Evolutionary conservation across 331 rosid genomes (phyloP), one percentile per base, ranked within the genome.

Genomic region (Rosa hybrid): DNA sequence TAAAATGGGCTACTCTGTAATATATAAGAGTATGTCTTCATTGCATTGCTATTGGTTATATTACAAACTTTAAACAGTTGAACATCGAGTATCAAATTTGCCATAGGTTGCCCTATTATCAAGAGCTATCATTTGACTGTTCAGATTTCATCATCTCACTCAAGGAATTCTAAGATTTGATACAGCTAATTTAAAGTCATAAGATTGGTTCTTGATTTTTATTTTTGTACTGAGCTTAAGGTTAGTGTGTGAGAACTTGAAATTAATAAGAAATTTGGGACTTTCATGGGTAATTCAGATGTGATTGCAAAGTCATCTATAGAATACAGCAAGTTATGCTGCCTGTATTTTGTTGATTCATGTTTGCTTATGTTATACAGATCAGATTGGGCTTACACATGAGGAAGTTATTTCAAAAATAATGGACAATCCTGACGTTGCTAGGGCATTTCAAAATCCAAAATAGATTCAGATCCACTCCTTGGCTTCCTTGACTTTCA

Each of bases 401-500:
- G 98, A 96, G 84, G 94, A 96, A 84, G 97, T 92, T 50, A 87
- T 96, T 85, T 93, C 97, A 50, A 96, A 88, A 90, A 96, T 96
- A 75, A 93, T 96, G 98, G 94, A 93, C 76, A 90, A 93, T 83
- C 99, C 98, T 54, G 99, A 96, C 17, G 91, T 96, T 78, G 98
- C 97, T 45, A 77, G 87, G 97, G 99, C 99, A 63, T 96, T 96
- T 81, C 99, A 96, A 87, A 96, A 96, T 82, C 99, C 99, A 39
- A 91, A 30, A 30, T 2, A 3, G 3, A 30, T 30, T 30, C 3
- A 30, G 3, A 30, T 30, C 34, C 34, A 1, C 34, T 30, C 34
- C 34, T 30, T 30, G 34, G 34, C 34, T 30, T 30, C 34, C 34
- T 1, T 30, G 34, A 30, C 34, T 30, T 30, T 30, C 34, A 30